phyloP scores from a whole-genome alignment of 805 yeast genomes.

The Hanseniaspora valbyensis region DNA sequence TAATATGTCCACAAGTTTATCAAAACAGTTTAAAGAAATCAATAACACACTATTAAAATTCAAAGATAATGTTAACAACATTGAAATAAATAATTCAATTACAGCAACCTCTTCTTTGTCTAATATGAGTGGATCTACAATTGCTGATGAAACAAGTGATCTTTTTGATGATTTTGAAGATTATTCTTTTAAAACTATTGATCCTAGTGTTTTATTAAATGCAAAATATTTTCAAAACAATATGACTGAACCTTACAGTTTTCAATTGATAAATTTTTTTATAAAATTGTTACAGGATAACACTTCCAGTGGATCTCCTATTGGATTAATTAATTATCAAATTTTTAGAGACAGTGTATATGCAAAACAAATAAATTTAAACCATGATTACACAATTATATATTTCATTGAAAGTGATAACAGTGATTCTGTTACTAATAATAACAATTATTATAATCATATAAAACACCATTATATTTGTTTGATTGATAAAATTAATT shows the following conservation, averaged over 20 bases:
- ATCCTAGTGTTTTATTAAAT: not conserved
- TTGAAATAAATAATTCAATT: no score
- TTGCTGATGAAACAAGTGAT: no score
- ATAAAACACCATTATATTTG: not conserved
- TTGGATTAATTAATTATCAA: not conserved
- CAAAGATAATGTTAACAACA: no score
- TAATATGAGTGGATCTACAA: no score
- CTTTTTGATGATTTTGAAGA: not conserved
- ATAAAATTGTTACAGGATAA: not conserved
- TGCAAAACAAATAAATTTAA: not conserved
- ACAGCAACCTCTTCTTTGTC: no score
- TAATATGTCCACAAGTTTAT: no score
- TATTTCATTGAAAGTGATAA: not conserved
- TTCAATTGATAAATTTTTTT: conserved; percentile 3
- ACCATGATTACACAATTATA: not conserved
- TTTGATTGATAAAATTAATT: conserved; percentile 1
- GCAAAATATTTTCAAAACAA: not conserved
- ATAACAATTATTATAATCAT: not conserved
- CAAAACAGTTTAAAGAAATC: no score
- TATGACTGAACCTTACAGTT: not conserved
- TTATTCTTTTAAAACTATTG: not conserved
- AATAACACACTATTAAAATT: no score
- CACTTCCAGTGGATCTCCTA: not conserved
- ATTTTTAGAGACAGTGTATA: not conserved
- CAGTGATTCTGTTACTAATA: not conserved